These are phyloP conservation scores for Leishmania mexicana DNA, from an alignment of 208 protist genomes.

Conservation along the genomic window DNA sequence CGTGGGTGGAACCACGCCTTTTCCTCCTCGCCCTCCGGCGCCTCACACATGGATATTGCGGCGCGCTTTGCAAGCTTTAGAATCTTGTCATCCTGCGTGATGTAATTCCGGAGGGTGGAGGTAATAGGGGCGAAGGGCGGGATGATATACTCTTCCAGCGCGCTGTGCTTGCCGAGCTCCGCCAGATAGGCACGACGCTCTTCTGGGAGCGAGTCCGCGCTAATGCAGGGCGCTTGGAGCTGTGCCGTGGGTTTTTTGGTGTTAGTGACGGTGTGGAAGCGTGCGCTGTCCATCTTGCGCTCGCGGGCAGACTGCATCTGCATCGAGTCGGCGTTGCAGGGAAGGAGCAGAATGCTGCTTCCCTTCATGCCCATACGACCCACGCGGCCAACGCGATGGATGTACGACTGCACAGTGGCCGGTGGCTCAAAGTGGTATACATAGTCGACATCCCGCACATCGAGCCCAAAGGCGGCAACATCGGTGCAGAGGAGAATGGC, in stretches of 20 bases:
- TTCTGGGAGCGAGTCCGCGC: constrained; percentile 33
- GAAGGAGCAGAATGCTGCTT: constrained; percentile 82
- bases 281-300: constrained; percentile 64
- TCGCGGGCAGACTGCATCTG: constrained; percentile 41
- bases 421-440: constrained; percentile 93
- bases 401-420: constrained; percentile 74
- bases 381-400: constrained; percentile 91
- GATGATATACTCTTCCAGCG: constrained; percentile 63
- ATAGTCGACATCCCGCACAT: constrained; percentile 93
- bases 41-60: constrained; percentile 72
- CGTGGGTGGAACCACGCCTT: constrained; percentile 70
- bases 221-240: constrained; percentile 46
- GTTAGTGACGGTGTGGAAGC: constrained; percentile 83
- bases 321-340: constrained; percentile 39
- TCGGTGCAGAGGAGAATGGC: constrained; percentile 92
- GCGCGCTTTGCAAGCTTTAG: constrained; percentile 64
- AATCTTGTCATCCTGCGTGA: constrained; percentile 57
- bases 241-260: constrained; percentile 65
- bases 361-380: constrained; percentile 91
- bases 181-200: constrained; percentile 55
- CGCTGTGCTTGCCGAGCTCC: constrained; percentile 48
- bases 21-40: constrained; percentile 15
- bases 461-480: constrained; percentile 87
- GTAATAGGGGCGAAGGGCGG: constrained; percentile 84
- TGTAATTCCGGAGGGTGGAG: constrained; percentile 73